These are phyloP conservation scores for Planoprotostelium fungivorum DNA, from an alignment of 78 protist genomes.

Conservation along the genomic window DNA sequence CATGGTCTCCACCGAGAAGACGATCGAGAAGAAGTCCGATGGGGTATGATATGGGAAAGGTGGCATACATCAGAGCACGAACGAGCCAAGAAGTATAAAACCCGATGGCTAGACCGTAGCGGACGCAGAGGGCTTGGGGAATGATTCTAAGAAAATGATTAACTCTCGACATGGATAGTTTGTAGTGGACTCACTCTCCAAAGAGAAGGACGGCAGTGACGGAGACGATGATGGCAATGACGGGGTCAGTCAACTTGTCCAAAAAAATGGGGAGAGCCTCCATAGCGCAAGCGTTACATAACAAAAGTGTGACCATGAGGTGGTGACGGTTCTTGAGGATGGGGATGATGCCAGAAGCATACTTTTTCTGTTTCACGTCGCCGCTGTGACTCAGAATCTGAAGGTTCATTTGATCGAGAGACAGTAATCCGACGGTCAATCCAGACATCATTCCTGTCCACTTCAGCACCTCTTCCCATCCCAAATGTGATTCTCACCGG, in stretches of 20 bases:
- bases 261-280: constrained; percentile 77
- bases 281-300: constrained; percentile 65
- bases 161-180: background rate
- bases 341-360: constrained; percentile 8
- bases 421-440: constrained; percentile 61
- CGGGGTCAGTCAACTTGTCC: constrained; percentile 24
- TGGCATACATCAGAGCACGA: constrained; percentile 10
- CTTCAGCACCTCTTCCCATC: background rate
- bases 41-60: constrained; percentile 41
- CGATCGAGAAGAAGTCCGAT: constrained; percentile 35
- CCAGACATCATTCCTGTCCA: constrained; percentile 59
- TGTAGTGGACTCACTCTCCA: constrained; percentile 46
- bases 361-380: background rate
- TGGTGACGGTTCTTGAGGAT: constrained; percentile 16
- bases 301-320: constrained; percentile 70
- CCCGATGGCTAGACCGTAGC: constrained; percentile 70
- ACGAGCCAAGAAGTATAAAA: constrained; percentile 42
- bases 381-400: constrained; percentile 11
- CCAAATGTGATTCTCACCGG: background rate
- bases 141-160: constrained; percentile 27
- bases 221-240: constrained; percentile 46
- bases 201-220: constrained; percentile 65
- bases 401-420: constrained; percentile 38
- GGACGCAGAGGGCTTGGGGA: constrained; percentile 61
- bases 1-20: constrained; percentile 41